These are phyloP conservation scores for Fusarium transvaalense DNA, from an alignment of 2,329 filamentous ascomycete species.

Conservation along the genomic window DNA sequence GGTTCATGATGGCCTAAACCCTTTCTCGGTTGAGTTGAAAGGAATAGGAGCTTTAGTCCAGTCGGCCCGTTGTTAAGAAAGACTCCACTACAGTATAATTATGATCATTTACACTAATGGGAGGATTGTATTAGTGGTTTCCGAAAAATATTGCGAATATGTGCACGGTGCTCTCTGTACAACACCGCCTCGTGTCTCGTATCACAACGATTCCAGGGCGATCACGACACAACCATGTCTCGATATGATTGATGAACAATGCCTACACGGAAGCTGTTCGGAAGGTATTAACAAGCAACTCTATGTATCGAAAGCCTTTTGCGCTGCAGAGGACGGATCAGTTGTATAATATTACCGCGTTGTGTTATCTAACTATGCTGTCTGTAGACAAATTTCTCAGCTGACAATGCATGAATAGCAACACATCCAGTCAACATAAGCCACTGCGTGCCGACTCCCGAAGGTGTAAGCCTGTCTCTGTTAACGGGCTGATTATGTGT, in stretches of 20 bases:
- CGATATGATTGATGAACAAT: not conserved
- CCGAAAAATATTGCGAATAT: not conserved
- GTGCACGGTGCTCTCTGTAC: not conserved
- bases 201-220: not conserved
- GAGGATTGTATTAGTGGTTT: not conserved
- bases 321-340: not conserved
- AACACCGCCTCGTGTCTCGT: not conserved
- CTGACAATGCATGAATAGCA: not conserved
- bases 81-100: fast-evolving
- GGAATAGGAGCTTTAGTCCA: not conserved
- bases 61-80: fast-evolving
- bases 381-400: no score
- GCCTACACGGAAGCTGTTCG: not conserved
- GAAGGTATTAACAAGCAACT: not conserved
- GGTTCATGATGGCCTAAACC: not conserved
- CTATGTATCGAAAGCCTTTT: not conserved
- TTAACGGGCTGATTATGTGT: not conserved
- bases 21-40: no score
- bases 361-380: no score
- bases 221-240: not conserved
- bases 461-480: not conserved
- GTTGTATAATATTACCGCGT: not conserved
- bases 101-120: not conserved
- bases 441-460: not conserved
- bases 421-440: not conserved